phyloP scores from a whole-genome alignment of 805 yeast genomes.

The Sugiyamaella chiloensis region DNA sequence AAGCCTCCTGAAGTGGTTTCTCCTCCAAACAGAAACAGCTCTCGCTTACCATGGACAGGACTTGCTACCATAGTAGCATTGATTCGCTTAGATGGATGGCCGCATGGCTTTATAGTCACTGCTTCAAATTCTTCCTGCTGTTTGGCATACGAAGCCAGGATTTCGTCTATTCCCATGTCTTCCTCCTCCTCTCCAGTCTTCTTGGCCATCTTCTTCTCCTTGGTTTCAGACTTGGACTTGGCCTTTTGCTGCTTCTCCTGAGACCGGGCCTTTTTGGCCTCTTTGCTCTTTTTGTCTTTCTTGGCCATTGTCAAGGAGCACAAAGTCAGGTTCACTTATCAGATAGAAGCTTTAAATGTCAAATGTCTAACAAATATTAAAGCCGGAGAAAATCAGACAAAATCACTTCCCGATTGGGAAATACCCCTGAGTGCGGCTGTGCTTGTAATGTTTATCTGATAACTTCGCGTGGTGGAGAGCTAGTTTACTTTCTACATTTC shows the following conservation, averaged over 20 bases:
- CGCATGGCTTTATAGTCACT: constrained; percentile 55
- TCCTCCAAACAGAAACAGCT: constrained; percentile 86
- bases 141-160: constrained; percentile 69
- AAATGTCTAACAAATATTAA: not conserved
- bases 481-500: not conserved
- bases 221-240: constrained; percentile 65
- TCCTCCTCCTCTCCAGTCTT: constrained; percentile 81
- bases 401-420: not conserved
- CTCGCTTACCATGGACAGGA: constrained; percentile 72
- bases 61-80: constrained; percentile 73
- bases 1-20: constrained; percentile 50
- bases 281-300: constrained; percentile 77
- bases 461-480: too few relatives aligned
- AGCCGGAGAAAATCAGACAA: not conserved
- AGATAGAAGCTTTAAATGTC: not conserved
- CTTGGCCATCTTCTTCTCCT: constrained; percentile 69
- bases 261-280: constrained; percentile 83
- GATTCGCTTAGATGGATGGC: constrained; percentile 64
- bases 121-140: constrained; percentile 80
- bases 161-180: constrained; percentile 81
- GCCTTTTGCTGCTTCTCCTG: constrained; percentile 81
- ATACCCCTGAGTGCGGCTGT: constrained; percentile 3
- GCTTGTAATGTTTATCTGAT: not conserved
- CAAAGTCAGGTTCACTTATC: not conserved
- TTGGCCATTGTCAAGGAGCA: constrained; percentile 82